phyloP scores from a whole-genome alignment of 257 asterid genomes.

The Salvia rosmarinus region DNA sequence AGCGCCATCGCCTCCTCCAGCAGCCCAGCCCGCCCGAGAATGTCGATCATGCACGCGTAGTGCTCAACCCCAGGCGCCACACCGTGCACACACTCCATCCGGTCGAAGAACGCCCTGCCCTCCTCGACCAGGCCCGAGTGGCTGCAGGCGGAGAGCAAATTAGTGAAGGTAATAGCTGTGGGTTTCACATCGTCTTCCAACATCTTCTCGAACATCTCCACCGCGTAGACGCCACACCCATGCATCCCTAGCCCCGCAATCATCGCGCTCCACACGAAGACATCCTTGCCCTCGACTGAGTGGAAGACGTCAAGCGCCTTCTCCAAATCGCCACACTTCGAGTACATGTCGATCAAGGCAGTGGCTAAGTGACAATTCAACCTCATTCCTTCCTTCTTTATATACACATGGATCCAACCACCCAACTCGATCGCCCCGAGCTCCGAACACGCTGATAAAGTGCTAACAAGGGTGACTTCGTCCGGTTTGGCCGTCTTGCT shows the following conservation, averaged over 20 bases:
- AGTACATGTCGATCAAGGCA: conserved; percentile 77
- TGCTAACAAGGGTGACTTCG: conserved; percentile 69
- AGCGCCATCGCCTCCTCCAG: conserved; percentile 60
- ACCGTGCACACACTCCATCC: conserved; percentile 56
- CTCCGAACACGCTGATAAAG: conserved; percentile 81
- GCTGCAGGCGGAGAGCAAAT: conserved; percentile 73
- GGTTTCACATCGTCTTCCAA: conserved; percentile 63
- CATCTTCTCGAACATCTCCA: conserved; percentile 67
- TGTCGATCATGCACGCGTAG: conserved; percentile 81
- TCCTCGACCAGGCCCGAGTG: conserved; percentile 79
- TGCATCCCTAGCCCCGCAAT: conserved; percentile 82
- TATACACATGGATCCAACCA: conserved; percentile 74
- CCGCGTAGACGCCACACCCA: conserved; percentile 68
- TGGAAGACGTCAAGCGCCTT: conserved; percentile 73
- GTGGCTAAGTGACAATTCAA: conserved; percentile 66
- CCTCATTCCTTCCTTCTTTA: conserved; percentile 56
- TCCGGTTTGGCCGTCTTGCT: conserved; percentile 64
- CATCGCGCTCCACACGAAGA: conserved; percentile 83
- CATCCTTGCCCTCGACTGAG: conserved; percentile 57
- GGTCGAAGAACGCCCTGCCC: conserved; percentile 52
- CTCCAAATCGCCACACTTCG: conserved; percentile 75
- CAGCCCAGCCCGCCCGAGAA: conserved; percentile 78
- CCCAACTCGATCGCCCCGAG: conserved; percentile 71
- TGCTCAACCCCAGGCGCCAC: conserved; percentile 61
- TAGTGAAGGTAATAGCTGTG: conserved; percentile 65